Evolutionary conservation across 352 stramenopile genomes (phyloP).

Genomic region (Pythium sp.): DNA sequence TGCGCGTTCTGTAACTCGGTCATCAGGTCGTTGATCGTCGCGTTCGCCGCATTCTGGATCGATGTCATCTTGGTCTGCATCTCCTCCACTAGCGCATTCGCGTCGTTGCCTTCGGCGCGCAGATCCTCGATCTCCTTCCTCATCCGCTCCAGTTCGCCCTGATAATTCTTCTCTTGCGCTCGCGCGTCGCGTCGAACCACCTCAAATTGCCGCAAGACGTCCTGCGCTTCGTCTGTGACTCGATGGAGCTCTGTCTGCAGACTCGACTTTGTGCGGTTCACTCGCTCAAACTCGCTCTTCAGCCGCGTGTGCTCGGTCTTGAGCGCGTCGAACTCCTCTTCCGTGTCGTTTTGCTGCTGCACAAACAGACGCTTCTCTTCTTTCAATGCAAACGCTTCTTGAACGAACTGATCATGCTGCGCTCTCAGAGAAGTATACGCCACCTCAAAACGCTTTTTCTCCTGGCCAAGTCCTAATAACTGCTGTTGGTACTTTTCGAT

Average conservation of each 20-base stretch:
- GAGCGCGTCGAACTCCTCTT: constrained; percentile 26
- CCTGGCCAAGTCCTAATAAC: constrained; percentile 23
- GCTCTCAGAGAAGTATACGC: constrained; percentile 20
- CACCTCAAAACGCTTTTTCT: constrained; percentile 42
- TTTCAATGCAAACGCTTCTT: constrained; percentile 29
- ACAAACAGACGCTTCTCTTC: constrained; percentile 30
- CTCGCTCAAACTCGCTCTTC: constrained; percentile 45
- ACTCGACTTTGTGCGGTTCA: constrained; percentile 35
- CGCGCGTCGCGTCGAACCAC: constrained; percentile 54
- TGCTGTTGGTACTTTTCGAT: constrained; percentile 43
- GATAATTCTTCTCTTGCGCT: constrained; percentile 34
- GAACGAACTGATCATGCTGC: constrained; percentile 30
- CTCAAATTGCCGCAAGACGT: constrained; percentile 59
- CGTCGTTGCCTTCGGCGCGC: constrained; percentile 39
- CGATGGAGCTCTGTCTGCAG: constrained; percentile 60
- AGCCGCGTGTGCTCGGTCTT: constrained; percentile 24
- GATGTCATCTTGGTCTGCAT: constrained; percentile 66
- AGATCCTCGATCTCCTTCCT: constrained; percentile 50
- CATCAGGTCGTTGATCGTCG: constrained; percentile 75
- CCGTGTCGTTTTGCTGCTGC: constrained; percentile 28
- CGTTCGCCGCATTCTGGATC: constrained; percentile 71
- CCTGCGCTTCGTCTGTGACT: constrained; percentile 49
- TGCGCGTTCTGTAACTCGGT: constrained; percentile 55
- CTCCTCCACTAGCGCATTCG: constrained; percentile 39
- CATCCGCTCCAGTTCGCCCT: constrained; percentile 39